Evolutionary conservation across 345 rosid species (phyloP).

Genomic region (Linum usitatissimum): DNA sequence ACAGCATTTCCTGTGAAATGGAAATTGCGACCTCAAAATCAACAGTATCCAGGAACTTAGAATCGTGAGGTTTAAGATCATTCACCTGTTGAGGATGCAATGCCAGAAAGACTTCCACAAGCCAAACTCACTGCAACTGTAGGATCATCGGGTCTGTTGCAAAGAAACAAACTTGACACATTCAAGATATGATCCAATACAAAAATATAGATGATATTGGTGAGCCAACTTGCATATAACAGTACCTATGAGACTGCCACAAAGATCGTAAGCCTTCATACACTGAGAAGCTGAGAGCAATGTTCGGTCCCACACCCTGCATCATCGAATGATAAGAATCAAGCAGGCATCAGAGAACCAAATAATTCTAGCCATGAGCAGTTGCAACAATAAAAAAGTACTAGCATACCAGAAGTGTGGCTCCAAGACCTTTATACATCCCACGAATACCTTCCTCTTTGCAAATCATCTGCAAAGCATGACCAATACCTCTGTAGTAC

Average conservation of each 20-base stretch:
- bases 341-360: constrained; percentile 1
- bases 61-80: background rate
- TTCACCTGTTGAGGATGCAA: constrained; percentile 85
- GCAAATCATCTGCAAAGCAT: constrained; percentile 66
- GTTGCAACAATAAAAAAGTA: constrained; percentile 6
- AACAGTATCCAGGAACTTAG: background rate
- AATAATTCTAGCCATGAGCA: background rate
- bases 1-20: background rate
- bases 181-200: background rate
- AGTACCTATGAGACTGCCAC: constrained; percentile 68
- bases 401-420: constrained; percentile 67
- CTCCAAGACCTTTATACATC: constrained; percentile 93
- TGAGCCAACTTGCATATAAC: background rate
- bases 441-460: constrained; percentile 80
- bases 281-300: constrained; percentile 82
- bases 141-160: constrained; percentile 64
- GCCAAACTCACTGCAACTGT: constrained; percentile 47
- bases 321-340: constrained; percentile 10
- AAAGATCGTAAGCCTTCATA: constrained; percentile 58
- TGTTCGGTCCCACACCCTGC: constrained; percentile 88
- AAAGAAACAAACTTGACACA: constrained; percentile 2
- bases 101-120: constrained; percentile 91
- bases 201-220: background rate
- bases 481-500: constrained; percentile 76
- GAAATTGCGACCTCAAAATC: background rate